Evolutionary conservation across 176 grass and related monocot species (phyloP), one percentile per base, ranked within the genome.

Genomic region (Eleusine indica): DNA sequence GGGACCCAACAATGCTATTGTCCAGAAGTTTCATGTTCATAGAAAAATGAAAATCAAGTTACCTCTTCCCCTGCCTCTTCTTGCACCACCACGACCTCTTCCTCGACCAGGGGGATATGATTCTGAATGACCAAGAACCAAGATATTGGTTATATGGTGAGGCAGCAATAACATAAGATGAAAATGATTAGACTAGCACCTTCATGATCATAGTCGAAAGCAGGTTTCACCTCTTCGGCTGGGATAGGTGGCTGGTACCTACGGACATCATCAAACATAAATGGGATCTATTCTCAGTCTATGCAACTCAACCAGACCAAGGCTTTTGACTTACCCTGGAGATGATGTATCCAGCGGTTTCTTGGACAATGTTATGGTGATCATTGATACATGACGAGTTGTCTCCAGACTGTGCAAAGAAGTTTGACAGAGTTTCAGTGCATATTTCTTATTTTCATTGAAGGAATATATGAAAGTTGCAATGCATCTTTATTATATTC

Each of bases 191-290:
- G 62, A 79, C 56, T 37, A 88, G 71, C 76, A 86, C 85, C 90
- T 79, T 93, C 92, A n/a, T 91, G 84, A 63, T 93, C 92, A 86
- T 89, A 93, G 56, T 94, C 92, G 19, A 81, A 85, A 72, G 86
- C 70, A 82, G 90, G 88, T 57, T 74, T 92, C 74, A 94, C 90
- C 54, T 93, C 88, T 88, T 94, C 90, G 39, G 22, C 78, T 69
- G 92, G 92, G 82, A 98, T 86, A 64, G 95, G 95, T 84, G 64
- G 81, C 44, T 98, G 95, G 75, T 98, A 98, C 82, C 95, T 97
- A 65, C 21, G 13, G 37, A 73, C 5, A 83, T 78, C 37, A 76
- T 52, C 54, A 52, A 82, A 41, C 53, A 82, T 67, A 70, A 83
- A 49, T 70, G 61, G 82, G 28, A 60, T 28, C 52, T 71, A 1